A percentile compares a stretch with the other conserved stretches of the same genome.
phyloP scores from a whole-genome alignment of 139 green algal genomes.

The Coelastrella sp. region DNA sequence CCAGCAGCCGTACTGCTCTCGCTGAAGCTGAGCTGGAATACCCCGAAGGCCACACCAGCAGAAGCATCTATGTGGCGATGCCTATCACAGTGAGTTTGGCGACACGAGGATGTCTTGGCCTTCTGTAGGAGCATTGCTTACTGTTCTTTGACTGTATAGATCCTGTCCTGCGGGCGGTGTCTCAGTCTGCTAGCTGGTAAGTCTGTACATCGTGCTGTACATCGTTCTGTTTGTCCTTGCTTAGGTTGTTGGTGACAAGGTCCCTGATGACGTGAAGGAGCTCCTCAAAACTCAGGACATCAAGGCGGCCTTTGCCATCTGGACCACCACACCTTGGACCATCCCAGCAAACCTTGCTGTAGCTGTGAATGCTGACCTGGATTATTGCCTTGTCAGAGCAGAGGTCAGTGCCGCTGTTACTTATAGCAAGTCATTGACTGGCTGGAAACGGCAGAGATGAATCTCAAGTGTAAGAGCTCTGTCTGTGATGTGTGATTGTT shows the following conservation, averaged over 20 bases:
- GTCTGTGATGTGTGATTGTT: no score
- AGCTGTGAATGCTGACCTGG: constrained; percentile 92
- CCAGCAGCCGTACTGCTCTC: constrained; percentile 93
- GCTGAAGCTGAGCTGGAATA: constrained; percentile 99
- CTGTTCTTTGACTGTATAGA: no score
- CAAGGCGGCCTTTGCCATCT: constrained; percentile 87
- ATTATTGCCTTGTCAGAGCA: constrained; percentile 74
- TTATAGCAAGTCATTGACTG: no score
- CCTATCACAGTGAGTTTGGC: constrained; percentile 61
- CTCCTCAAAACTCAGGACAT: constrained; percentile 15
- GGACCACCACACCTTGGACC: constrained; percentile 99
- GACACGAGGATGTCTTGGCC: no score
- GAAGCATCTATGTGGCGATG: constrained; percentile 93
- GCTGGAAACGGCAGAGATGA: no score
- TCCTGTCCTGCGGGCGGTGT: no score
- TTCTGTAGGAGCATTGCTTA: no score
- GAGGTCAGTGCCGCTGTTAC: constrained; percentile 10
- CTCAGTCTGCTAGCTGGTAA: no score
- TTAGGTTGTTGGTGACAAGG: not conserved
- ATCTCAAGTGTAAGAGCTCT: no score
- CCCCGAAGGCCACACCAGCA: constrained; percentile 92
- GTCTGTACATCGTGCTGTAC: no score
- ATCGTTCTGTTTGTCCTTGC: no score
- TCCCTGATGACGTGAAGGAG: constrained; percentile 20
- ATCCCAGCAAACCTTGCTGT: constrained; percentile 98